phyloP scores from a whole-genome alignment of 768 basidiomycete genomes.

The Favolaschia claudopus region DNA sequence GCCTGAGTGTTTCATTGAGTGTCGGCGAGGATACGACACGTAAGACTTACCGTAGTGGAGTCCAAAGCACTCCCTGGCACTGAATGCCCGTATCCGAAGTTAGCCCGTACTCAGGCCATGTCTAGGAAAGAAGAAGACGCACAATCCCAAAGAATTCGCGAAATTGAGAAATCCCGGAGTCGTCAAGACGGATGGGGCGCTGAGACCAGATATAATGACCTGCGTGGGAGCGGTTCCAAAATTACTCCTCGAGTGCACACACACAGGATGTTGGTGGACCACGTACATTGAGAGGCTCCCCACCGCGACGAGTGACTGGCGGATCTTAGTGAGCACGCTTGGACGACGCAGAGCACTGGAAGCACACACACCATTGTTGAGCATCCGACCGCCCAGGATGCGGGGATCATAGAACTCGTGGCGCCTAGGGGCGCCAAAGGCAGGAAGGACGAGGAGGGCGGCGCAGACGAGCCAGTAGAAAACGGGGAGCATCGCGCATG shows the following conservation, averaged over 20 bases:
- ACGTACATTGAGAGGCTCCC: conserved; percentile 17
- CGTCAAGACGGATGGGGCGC: conserved; percentile 10
- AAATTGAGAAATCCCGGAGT: neutral
- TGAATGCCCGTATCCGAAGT: neutral
- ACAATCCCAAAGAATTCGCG: conserved; percentile 4
- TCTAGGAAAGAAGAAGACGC: neutral
- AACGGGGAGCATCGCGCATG: too few relatives aligned
- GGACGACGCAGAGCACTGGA: too few relatives aligned
- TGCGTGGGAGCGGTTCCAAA: neutral
- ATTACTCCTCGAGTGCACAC: neutral
- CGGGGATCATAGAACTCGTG: conserved; percentile 12
- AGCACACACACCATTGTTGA: neutral
- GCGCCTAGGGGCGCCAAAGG: neutral
- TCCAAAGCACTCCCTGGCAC: conserved; percentile 6
- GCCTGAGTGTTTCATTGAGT: neutral
- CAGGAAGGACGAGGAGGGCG: neutral
- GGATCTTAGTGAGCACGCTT: neutral
- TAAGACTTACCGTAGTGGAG: neutral
- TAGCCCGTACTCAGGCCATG: neutral
- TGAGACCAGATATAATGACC: conserved; percentile 12
- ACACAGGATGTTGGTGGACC: neutral
- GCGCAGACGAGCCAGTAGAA: too few relatives aligned
- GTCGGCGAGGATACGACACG: too few relatives aligned
- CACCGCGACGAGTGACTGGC: too few relatives aligned
- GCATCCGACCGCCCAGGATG: neutral